These are phyloP conservation scores for Obelidium mucronatum DNA, from an alignment of 192 early-diverging fungal genomes.

Conservation along the genomic window DNA sequence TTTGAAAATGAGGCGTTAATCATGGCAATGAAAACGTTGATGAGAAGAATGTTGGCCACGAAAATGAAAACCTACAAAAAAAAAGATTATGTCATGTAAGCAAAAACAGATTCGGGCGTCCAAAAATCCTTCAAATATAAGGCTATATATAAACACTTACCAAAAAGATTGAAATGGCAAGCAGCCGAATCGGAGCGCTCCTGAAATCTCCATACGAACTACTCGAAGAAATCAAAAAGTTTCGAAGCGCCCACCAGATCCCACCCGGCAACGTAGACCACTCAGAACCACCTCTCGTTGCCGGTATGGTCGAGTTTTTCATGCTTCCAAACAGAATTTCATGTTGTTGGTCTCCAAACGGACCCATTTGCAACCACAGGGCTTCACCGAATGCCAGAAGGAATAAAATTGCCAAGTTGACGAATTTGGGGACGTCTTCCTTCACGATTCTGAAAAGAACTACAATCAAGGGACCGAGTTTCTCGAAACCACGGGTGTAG, in stretches of 20 bases:
- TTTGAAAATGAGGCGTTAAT: background rate
- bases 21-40: conserved; percentile 33
- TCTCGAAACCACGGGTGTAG: conserved; percentile 22
- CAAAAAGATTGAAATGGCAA: background rate
- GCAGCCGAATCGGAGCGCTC: background rate
- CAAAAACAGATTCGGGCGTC: too few species aligned
- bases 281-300: background rate
- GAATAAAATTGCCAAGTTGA: background rate
- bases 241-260: background rate
- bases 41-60: conserved; percentile 13
- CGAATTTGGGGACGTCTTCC: conserved; percentile 10
- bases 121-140: too few species aligned
- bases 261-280: conserved; percentile 13
- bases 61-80: conserved; percentile 6
- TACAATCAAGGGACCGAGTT: conserved; percentile 6
- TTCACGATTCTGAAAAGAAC: background rate
- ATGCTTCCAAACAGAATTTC: background rate
- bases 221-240: conserved; percentile 2
- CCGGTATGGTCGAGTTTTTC: background rate
- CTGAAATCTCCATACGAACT: background rate
- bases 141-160: too few species aligned
- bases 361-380: conserved; percentile 28
- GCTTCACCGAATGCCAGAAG: conserved; percentile 23
- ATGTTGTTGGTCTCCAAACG: background rate
- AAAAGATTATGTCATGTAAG: background rate